phyloP scores from a whole-genome alignment of 1,284 basidiomycete species.

The Leccinum griseonigrum region DNA sequence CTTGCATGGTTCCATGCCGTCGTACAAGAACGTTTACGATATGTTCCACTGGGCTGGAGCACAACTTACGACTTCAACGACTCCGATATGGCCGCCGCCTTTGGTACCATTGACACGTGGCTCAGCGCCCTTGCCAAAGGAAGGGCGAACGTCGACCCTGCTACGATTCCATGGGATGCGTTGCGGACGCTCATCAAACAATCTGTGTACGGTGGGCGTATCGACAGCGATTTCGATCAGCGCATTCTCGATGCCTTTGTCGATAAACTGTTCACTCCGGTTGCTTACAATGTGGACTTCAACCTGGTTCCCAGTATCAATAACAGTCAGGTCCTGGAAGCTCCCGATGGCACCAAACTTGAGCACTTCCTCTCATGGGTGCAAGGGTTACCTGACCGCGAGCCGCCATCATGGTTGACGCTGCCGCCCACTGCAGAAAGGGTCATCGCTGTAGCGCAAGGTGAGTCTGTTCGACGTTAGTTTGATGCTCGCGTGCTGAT shows the following conservation, averaged over 20 bases:
- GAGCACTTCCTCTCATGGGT: constrained; percentile 91
- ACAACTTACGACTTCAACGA: constrained; percentile 98
- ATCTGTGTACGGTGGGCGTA: constrained; percentile 90
- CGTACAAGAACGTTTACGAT: constrained; percentile 92
- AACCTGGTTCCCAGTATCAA: constrained; percentile 73
- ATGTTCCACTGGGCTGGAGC: constrained; percentile 93
- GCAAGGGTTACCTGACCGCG: constrained; percentile 80
- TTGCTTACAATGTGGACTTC: constrained; percentile 91
- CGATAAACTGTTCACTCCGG: constrained; percentile 81
- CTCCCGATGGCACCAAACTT: constrained; percentile 89
- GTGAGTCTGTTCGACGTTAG: constrained; percentile 40
- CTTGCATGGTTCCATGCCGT: constrained; percentile 99
- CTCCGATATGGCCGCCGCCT: constrained; percentile 93
- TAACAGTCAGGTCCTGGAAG: constrained; percentile 57
- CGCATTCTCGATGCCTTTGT: constrained; percentile 89
- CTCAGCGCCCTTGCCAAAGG: constrained; percentile 79
- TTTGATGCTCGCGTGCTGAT: constrained; percentile 10
- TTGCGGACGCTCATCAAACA: constrained; percentile 89
- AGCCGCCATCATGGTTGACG: constrained; percentile 91
- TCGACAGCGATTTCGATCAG: constrained; percentile 95
- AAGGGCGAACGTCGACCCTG: constrained; percentile 87
- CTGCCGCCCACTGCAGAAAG: constrained; percentile 88
- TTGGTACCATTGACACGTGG: constrained; percentile 90
- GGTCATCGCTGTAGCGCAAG: constrained; percentile 88
- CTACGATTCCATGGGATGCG: constrained; percentile 90